Evolutionary conservation across 768 basidiomycete genomes (phyloP).

Genomic region (Paxillus involutus): DNA sequence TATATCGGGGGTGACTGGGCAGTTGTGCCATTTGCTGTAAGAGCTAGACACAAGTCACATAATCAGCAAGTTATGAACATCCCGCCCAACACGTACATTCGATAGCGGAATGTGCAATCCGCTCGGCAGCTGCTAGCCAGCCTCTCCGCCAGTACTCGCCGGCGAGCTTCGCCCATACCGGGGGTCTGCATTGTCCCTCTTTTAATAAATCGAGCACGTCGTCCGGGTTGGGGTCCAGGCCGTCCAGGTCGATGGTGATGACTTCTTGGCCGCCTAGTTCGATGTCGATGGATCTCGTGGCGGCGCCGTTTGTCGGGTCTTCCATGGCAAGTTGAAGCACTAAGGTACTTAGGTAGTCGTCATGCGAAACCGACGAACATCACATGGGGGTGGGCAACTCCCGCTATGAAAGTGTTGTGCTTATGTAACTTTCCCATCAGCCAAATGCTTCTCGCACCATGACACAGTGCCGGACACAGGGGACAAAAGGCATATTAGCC

Average conservation of each 20-base stretch:
- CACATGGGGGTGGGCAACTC: too few species aligned
- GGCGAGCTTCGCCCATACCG: slow-evolving; percentile 81
- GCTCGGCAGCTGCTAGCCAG: slow-evolving; percentile 72
- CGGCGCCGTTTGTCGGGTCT: neutral
- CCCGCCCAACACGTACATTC: slow-evolving; percentile 50
- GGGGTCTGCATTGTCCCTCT: slow-evolving; percentile 69
- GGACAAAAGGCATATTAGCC: too few species aligned
- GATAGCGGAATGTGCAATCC: slow-evolving; percentile 65
- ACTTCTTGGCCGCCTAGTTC: slow-evolving; percentile 82
- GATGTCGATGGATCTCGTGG: slow-evolving; percentile 58
- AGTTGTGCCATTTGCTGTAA: slow-evolving; percentile 47
- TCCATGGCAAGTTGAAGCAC: too few species aligned
- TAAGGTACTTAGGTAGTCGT: too few species aligned
- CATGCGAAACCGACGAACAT: too few species aligned
- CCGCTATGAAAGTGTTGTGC: too few species aligned
- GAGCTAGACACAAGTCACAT: slow-evolving; percentile 36
- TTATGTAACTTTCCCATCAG: too few species aligned
- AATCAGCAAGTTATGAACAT: slow-evolving; percentile 1
- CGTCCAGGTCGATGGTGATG: slow-evolving; percentile 86
- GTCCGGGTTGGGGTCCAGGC: slow-evolving; percentile 76
- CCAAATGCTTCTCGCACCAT: too few species aligned
- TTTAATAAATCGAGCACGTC: slow-evolving; percentile 72
- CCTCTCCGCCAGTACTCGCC: slow-evolving; percentile 88
- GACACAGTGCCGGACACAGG: too few species aligned
- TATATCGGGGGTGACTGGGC: slow-evolving; percentile 70